Conservation (phyloP, 345 rosid genomes). For the Brassica carinata region DNA sequence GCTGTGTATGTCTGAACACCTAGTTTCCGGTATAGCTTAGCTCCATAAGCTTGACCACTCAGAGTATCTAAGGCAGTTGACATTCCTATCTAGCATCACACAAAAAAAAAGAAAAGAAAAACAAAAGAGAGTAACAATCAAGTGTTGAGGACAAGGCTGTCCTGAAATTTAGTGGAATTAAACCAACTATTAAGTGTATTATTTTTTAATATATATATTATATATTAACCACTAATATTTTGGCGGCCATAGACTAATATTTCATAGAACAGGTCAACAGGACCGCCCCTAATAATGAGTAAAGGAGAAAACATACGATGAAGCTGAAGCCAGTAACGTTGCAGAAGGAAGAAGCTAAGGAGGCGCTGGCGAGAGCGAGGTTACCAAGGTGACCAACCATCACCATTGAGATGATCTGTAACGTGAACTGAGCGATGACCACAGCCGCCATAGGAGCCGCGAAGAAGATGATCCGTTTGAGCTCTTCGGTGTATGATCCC, state of each 20-base stretch:
- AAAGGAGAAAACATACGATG: slow-evolving; percentile 29
- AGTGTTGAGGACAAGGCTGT: not conserved
- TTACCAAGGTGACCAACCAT: slow-evolving; percentile 43
- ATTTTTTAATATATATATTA: too few species aligned
- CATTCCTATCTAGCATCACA: slow-evolving; percentile 60
- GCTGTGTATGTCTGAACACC: slow-evolving; percentile 65
- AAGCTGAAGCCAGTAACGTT: slow-evolving; percentile 57
- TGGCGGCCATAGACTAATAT: not conserved
- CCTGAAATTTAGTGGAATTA: too few species aligned
- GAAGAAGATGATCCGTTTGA: slow-evolving; percentile 48
- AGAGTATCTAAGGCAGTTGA: slow-evolving; percentile 79
- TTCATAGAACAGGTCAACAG: not conserved
- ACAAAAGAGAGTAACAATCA: not conserved
- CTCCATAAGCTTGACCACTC: slow-evolving; percentile 84
- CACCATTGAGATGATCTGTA: slow-evolving; percentile 38
- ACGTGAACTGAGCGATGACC: slow-evolving; percentile 52
- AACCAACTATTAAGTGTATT: too few species aligned
- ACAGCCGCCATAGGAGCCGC: slow-evolving; percentile 83
- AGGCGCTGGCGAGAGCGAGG: slow-evolving; percentile 61
- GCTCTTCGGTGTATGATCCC: slow-evolving; percentile 44
- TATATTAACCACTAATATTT: too few species aligned
- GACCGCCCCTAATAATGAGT: not conserved
- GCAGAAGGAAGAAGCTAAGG: slow-evolving; percentile 58
- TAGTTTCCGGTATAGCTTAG: slow-evolving; percentile 55
- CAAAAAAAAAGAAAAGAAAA: not conserved